Evolutionary conservation across 805 yeast genomes (phyloP), one percentile per base, ranked within the genome.

Genomic region (Candida morakotiae): DNA sequence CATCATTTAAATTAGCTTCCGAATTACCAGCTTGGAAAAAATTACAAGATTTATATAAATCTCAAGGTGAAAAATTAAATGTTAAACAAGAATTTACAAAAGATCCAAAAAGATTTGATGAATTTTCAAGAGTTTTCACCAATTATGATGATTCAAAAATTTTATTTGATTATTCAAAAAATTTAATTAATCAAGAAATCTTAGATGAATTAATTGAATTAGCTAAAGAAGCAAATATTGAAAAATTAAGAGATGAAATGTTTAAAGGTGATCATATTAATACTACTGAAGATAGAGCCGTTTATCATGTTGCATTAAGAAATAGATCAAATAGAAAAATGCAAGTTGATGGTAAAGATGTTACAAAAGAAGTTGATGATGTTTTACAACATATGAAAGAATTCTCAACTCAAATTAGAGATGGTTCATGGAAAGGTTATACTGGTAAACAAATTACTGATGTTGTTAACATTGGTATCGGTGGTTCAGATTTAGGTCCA

Each of bases 401-500:
- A 64, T 93, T 93, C 73, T 81, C 95, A 40, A 86, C 87, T 46
- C 71, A 75, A 46, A 85, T 93, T 44, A 82, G 98, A 67, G 81
- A 93, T 33, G 98, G 98, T 55, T 75, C 70, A 48, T 91, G 98
- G 97, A 88, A 79, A 55, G 98, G 98, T 62, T 91, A 85, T 77
- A 82, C 97, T 51, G 98, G 98, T 52, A 87, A 88, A 77, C 68
- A 73, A 53, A 91, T 93, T 68, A 85, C 93, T 52, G 95, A 87
- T 56, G 81, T 93, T 40, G 98, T 93, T 56, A 93, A 93, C 77
- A 87, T 93, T 55, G 98, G 98, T 67, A 93, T 93, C 60, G 98
- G 98, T 61, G 98, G 98, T 52, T 88, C 97, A 20, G 98, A 93
- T 67, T 77, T 93, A 54, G 98, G 98, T 55, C 98, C 98, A 31